Base-by-base conservation (phyloP, 1,284 basidiomycete species). In the Rhodotorula sp. region DNA sequence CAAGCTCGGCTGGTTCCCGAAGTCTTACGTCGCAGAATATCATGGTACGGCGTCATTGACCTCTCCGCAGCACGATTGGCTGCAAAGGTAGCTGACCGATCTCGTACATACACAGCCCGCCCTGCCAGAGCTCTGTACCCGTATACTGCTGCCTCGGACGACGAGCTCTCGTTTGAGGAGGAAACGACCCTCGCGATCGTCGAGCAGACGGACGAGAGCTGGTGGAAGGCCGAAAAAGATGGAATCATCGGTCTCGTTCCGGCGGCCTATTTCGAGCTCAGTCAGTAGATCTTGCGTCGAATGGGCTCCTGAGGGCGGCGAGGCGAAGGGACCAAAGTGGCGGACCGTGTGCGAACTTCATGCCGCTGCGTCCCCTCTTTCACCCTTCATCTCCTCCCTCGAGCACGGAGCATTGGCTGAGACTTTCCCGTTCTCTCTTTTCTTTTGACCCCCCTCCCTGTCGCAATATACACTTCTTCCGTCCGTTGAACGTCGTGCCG, bases 181-280 rank as follows among this genome's bases (percentile, higher is more conserved):
- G 92, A 90, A 70, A 90, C 94, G 68, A 79, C 81, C 53, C 82
- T 96, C 61, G 83, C 83, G 17, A 87, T 97, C 72, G 85, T 96
- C 66, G 94, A 96, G 79, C 85, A 83, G 64, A 85, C 84, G 68
- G 93, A 95, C 75, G 83, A 83, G 62, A 91, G 92, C 79, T 97
- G 94, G 94, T 96, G 91, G 91, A 95, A 94, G 83, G 89, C 89
- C 48, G 93, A 95, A 82, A 86, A 87, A 79, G 86, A 86, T 67
- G 93, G 93, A 48, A 82, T 88, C 70, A 87, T 95, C 69, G 90
- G 90, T 82, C 88, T 94, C 78, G 91, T 94, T 6, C 94, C 94
- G 59, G 91, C 92, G 54, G 87, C 88, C 26, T 96, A 95, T 79
- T 81, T 97, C 79, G 90, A 95, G 60, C 63, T 69, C 49, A 67